Percentiles rank a stretch among this genome's conserved stretches.
Conservation (phyloP, 2,329 filamentous ascomycete genomes). For the Pseudogymnoascus sp. region DNA sequence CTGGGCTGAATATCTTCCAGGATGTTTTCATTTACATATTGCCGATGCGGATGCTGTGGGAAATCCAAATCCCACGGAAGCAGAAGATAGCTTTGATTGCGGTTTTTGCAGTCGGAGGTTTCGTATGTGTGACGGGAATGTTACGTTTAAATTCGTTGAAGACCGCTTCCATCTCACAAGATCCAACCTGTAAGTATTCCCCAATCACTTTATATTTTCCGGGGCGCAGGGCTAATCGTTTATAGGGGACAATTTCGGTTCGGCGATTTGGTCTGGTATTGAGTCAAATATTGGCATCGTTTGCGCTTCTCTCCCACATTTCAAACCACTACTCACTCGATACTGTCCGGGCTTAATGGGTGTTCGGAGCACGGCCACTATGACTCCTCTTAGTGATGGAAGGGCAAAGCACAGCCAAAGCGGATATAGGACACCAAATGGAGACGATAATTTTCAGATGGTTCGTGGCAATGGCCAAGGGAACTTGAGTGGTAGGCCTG, state of each 20-base stretch:
- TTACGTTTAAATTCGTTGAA: constrained; percentile 15
- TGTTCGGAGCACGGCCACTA: not conserved
- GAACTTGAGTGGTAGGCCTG: not conserved
- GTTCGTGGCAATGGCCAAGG: not conserved
- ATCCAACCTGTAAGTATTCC: constrained; percentile 10
- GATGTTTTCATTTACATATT: constrained; percentile 17
- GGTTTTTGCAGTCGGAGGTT: constrained; percentile 20
- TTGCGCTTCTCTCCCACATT: constrained; percentile 1
- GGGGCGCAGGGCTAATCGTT: not conserved
- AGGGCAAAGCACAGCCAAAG: not conserved
- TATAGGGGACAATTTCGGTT: not conserved
- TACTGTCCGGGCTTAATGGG: constrained; percentile 6
- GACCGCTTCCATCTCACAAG: constrained; percentile 8
- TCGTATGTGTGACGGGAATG: constrained; percentile 18
- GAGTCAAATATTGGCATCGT: constrained; percentile 2
- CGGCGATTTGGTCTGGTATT: not conserved
- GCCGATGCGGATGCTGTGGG: constrained; percentile 17
- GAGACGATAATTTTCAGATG: not conserved
- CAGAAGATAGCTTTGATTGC: constrained; percentile 19
- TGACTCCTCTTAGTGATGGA: not conserved
- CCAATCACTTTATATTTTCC: not conserved
- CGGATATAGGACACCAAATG: not conserved
- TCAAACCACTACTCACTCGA: not conserved
- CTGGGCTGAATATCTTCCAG: constrained; percentile 17
- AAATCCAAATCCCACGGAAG: constrained; percentile 15